Percentiles rank a stretch among this genome's conserved stretches.
Conservation (phyloP, 2,329 filamentous ascomycete genomes). For the Neonectria magnoliae region DNA sequence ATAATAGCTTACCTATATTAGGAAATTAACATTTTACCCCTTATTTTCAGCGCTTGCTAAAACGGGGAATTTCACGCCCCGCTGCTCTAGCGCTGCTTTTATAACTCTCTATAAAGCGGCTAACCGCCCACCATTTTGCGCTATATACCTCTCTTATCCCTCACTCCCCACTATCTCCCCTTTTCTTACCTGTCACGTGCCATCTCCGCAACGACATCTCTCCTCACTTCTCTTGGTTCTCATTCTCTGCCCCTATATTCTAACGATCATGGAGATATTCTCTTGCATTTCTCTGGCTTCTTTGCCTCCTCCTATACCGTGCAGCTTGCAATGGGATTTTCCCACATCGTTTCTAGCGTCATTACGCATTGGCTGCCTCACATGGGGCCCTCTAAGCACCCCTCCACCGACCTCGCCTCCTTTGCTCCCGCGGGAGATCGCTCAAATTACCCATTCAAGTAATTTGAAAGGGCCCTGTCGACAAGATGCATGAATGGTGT, state of each 20-base stretch:
- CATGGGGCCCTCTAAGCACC: not conserved
- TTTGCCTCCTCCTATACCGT: not conserved
- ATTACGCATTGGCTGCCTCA: constrained; percentile 4
- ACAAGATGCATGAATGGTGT: constrained; percentile 1
- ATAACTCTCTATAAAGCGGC: not conserved
- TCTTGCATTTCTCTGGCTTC: constrained; percentile 5
- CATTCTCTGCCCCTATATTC: not conserved
- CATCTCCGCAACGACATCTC: not conserved
- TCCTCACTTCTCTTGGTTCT: not conserved
- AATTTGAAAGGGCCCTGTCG: not conserved
- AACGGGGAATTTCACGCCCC: constrained; percentile 1
- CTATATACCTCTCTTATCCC: constrained; percentile 4
- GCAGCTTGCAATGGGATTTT: constrained; percentile 3
- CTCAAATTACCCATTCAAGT: constrained; percentile 5
- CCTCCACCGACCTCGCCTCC: not conserved
- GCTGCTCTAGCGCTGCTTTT: constrained; percentile 1
- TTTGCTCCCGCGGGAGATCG: not conserved
- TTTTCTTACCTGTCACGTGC: not conserved
- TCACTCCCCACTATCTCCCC: not conserved
- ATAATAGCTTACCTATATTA: not conserved
- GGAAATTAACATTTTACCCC: not conserved
- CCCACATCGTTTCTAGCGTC: not conserved
- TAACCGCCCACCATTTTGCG: constrained; percentile 1
- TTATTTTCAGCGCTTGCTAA: not conserved
- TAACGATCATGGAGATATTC: not conserved